These are phyloP conservation scores for Colletotrichum trifolii DNA, from an alignment of 2,329 filamentous ascomycete species.

Conservation along the genomic window DNA sequence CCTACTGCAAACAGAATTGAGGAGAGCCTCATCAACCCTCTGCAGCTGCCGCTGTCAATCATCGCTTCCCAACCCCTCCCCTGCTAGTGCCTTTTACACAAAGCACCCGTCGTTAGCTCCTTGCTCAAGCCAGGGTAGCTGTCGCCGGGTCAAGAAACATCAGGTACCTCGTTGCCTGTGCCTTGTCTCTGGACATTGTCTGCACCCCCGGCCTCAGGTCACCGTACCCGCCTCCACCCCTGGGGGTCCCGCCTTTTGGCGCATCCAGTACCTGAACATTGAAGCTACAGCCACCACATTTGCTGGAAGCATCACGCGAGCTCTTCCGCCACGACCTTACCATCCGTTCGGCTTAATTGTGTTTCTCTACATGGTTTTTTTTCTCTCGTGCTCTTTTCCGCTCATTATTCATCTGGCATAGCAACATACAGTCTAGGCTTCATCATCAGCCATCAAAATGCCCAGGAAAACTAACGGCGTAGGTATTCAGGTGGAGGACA, in stretches of 20 bases:
- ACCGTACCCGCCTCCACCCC: conserved; percentile 32
- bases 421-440: conserved; percentile 19
- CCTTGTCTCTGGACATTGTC: background rate
- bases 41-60: background rate
- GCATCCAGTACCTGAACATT: conserved; percentile 12
- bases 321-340: conserved; percentile 19
- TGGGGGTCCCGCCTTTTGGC: conserved; percentile 31
- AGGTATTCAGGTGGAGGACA: conserved; percentile 91
- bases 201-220: conserved; percentile 26
- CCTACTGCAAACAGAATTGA: conserved; percentile 17
- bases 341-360: conserved; percentile 15
- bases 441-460: conserved; percentile 48
- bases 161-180: too few relatives aligned
- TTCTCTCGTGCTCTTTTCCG: background rate
- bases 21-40: background rate
- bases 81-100: conserved; percentile 22
- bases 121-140: conserved; percentile 4
- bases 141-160: conserved; percentile 18
- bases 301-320: conserved; percentile 36
- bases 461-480: conserved; percentile 69
- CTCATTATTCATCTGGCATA: background rate
- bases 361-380: conserved; percentile 20
- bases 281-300: background rate
- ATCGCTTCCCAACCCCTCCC: background rate
- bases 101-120: background rate